These are phyloP conservation scores for Kluyveromyces sp. DNA, from an alignment of 1,139 yeast genomes.

Conservation along the genomic window DNA sequence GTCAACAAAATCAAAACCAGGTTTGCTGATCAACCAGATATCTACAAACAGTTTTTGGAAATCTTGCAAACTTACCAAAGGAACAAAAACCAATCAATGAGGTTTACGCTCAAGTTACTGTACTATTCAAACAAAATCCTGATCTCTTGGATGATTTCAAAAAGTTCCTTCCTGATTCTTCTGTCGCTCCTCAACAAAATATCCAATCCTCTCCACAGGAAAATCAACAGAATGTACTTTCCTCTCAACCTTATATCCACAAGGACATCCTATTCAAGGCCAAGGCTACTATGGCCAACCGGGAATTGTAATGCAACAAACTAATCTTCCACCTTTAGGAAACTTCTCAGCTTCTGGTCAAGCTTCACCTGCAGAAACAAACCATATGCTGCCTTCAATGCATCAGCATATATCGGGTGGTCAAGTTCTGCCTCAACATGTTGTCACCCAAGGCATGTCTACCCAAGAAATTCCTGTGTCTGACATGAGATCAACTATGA, in stretches of 20 bases:
- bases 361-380: slow-evolving; percentile 16
- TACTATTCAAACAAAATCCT: slow-evolving; percentile 85
- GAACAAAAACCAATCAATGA: slow-evolving; percentile 94
- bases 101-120: slow-evolving; percentile 88
- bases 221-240: slow-evolving; percentile 8
- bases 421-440: slow-evolving; percentile 9
- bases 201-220: slow-evolving; percentile 6
- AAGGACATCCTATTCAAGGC: slow-evolving; percentile 10
- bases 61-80: slow-evolving; percentile 93
- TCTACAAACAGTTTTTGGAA: slow-evolving; percentile 89
- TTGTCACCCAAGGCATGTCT: slow-evolving; percentile 15
- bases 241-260: slow-evolving; percentile 14
- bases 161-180: slow-evolving; percentile 89
- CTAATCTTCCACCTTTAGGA: slow-evolving; percentile 89
- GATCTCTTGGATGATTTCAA: slow-evolving; percentile 91
- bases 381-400: slow-evolving; percentile 8
- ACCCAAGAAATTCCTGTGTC: slow-evolving; percentile 33
- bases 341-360: slow-evolving; percentile 76
- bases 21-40: slow-evolving; percentile 90
- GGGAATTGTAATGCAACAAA: slow-evolving; percentile 11
- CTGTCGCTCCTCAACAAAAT: slow-evolving; percentile 29
- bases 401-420: slow-evolving; percentile 6
- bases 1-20: slow-evolving; percentile 94
- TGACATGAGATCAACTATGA: slow-evolving; percentile 27
- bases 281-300: slow-evolving; percentile 8